Evolutionary conservation across 441 rosid species (phyloP), one percentile per base, ranked within the genome.

Genomic region (Populus tomentosa): DNA sequence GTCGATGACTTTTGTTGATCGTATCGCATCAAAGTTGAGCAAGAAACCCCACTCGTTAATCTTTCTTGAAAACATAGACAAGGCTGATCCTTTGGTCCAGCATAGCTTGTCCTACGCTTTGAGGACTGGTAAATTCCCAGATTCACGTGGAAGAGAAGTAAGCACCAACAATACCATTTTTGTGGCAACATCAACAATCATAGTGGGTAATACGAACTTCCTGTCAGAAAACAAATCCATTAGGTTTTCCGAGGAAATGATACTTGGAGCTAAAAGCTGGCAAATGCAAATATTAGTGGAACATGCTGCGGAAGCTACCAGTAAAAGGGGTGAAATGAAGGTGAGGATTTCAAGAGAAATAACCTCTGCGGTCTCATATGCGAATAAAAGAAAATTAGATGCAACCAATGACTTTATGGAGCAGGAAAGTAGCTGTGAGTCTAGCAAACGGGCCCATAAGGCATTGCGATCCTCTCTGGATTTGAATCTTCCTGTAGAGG

Each of bases 401-500:
- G 75, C 66, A 36, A 36, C 46, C 28, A 50, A 33, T 24, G 77
- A 75, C 59, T 32, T 32, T 3, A 32, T 32, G 33, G 81, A 71
- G 62, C 33, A 76, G 40, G 67, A 73, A n/a, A 68, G 69, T 35
- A 46, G 20, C 7, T 24, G 72, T 8, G 86, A 78, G 75, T 67
- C 72, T 73, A 81, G 70, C 53, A 77, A 81, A 71, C 84, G 78
- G 72, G 84, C 84, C 3, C 67, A 76, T 66, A 85, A 88, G 76
- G 75, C 76, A 24, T 82, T 73, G 20, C 86, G 89, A 79, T 80
- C 89, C 28, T 75, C 71, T 77, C 85, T 93, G 10, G 97, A 95
- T 79, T 83, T 95, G 76, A 95, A 95, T 80, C 91, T 95, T 77
- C 93, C 98, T 0, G 85, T 89, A 65, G 90, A 88, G 71, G 91